A percentile compares a stretch with the other conserved stretches of the same genome.
phyloP scores from a whole-genome alignment of 139 green algal genomes.

The Tetratostichococcus sp. region DNA sequence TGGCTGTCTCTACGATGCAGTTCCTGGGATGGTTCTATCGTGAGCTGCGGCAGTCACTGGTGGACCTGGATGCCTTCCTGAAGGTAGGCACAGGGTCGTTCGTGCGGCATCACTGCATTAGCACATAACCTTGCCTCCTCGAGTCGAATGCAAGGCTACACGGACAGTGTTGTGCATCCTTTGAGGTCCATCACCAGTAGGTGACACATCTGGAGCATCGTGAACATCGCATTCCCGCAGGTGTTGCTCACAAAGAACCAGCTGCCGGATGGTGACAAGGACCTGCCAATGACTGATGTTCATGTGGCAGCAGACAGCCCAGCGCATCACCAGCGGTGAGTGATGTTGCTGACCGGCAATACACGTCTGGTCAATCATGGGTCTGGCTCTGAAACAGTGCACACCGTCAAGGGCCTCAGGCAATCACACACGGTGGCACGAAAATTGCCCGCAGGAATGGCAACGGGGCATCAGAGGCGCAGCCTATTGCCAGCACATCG shows the following conservation, averaged over 20 bases:
- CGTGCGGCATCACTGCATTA: no score
- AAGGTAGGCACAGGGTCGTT: conserved; percentile 78
- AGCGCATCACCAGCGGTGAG: no score
- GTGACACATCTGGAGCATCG: no score
- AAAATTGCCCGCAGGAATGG: neutral
- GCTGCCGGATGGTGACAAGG: conserved; percentile 53
- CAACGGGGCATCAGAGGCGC: neutral
- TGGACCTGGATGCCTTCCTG: conserved; percentile 55
- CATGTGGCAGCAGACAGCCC: neutral
- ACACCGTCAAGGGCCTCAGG: no score
- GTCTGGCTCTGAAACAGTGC: no score
- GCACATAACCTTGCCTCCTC: no score
- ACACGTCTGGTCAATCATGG: no score
- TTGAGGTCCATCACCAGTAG: no score
- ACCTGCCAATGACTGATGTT: conserved; percentile 9
- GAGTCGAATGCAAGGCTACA: no score
- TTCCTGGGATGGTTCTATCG: conserved; percentile 89
- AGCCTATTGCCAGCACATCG: conserved; percentile 4
- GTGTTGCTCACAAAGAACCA: conserved; percentile 51
- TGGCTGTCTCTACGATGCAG: conserved; percentile 41
- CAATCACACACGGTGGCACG: no score
- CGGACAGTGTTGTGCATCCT: no score
- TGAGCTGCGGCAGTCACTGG: conserved; percentile 82
- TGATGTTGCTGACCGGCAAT: no score
- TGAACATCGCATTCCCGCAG: conserved; percentile 38